Conservation (phyloP, 768 basidiomycete genomes). For the Austroboletus festivus region DNA sequence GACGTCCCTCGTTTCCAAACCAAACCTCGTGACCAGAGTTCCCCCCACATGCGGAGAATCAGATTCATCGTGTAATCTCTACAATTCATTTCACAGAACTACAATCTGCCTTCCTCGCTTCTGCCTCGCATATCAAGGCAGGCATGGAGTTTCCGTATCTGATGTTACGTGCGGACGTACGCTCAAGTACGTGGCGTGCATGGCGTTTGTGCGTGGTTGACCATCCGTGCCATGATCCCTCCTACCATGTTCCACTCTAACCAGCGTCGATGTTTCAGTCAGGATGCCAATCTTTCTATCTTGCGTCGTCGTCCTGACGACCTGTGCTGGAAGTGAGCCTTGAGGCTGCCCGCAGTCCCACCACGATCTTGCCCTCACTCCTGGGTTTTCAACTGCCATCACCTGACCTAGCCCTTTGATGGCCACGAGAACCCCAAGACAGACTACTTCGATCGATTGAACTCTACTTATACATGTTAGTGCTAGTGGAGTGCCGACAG, state of each 20-base stretch:
- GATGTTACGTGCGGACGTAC: slow-evolving; percentile 17
- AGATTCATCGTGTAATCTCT: slow-evolving; percentile 7
- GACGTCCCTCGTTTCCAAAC: slow-evolving; percentile 12
- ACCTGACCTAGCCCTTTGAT: slow-evolving; percentile 10
- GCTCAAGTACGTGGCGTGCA: slow-evolving; percentile 5
- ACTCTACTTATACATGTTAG: background rate
- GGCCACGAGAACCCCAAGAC: background rate
- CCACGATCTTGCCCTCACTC: slow-evolving; percentile 12
- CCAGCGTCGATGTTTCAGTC: background rate
- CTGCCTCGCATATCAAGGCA: slow-evolving; percentile 26
- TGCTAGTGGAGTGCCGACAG: background rate
- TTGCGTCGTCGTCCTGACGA: background rate
- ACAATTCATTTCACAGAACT: slow-evolving; percentile 19
- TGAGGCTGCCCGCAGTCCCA: background rate
- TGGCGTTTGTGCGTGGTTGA: slow-evolving; percentile 23
- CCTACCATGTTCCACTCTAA: background rate
- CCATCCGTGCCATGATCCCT: slow-evolving; percentile 11
- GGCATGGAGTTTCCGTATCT: slow-evolving; percentile 15
- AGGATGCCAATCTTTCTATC: no score
- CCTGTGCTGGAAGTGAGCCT: background rate
- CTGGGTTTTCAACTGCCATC: slow-evolving; percentile 11
- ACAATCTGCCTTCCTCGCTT: slow-evolving; percentile 18
- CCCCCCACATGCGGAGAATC: slow-evolving; percentile 32
- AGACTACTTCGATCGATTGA: background rate
- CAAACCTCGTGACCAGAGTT: slow-evolving; percentile 18